Evolutionary conservation across 192 early-diverging fungal species (phyloP), one percentile per base, ranked within the genome.

Genomic region (Coemansia sp.): DNA sequence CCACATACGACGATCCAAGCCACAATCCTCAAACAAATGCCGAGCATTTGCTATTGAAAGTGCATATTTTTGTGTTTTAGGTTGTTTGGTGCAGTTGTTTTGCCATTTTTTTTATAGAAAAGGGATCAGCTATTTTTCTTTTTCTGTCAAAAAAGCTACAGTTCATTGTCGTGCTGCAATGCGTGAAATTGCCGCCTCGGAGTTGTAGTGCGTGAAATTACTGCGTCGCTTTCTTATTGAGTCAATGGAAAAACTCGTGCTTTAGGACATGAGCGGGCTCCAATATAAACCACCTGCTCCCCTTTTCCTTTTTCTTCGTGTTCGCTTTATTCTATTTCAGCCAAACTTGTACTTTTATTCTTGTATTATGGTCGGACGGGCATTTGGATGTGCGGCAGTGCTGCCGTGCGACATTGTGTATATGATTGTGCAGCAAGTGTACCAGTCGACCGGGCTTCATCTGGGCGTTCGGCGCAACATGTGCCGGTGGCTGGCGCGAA

Each of bases 381-480:
- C 19, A 1, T 48, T n/a, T n/a, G n/a, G n/a, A 20, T 34, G 31
- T 34, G 31, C 47, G n/a, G 47, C 60, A 7, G 22, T 2, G 20
- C 22, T 68, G 26, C 66, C 66, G 2, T 21, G 19, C 11, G 66
- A 68, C n/a, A 53, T 68, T 2, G 46, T 61, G n/a, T 17, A 46
- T 49, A 12, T 70, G 50, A 59, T 70, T 2, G 68, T 64, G 44
- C 56, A 55, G 15, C 25, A 58, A 3, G 51, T 56, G 2, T 60
- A 26, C 15, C 47, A 22, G 3, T 4, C 55, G 37, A 28, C 47
- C 0, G 47, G 55, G 1, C n/a, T 44, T 2, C 49, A 40, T 26
- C 19, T 22, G 49, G 23, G 37, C 4, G 37, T 36, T 8, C 63
- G 63, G 37, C 46, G 20, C 48, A 15, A 28, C 9, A 3, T 58